Evolutionary conservation across 2,329 filamentous ascomycete genomes (phyloP), one percentile per base, ranked within the genome.

Genomic region (Cladobotryum mycophilum): DNA sequence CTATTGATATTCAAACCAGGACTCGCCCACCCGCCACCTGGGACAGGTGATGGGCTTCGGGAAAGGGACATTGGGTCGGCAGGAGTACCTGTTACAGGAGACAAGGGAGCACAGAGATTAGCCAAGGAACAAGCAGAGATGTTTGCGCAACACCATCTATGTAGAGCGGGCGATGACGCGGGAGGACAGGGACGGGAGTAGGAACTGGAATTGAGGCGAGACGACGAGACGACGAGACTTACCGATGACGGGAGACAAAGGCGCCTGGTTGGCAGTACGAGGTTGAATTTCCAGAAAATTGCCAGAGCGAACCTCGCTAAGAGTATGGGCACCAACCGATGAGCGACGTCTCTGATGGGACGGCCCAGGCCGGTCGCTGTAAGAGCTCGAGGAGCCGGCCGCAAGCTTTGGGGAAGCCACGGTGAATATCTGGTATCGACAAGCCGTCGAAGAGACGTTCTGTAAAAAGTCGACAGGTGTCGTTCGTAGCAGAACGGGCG

Each of bases 1-100:
- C 85, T 88, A 57, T 81, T 83, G 54, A 86, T 83, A 63, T 82
- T 86, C 64, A 89, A 78, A 56, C 85, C 88, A 50, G 87, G 89
- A 70, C 86, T 93, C 51, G 88, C 83, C 91, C 92, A 96, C 60
- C 90, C 90, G 64, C 89, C 89, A 61, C 87, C 86, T 55, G 84
- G 86, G 56, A 83, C 80, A 55, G 91, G 92, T 50, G 89, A 96
- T 46, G 91, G 89, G 64, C 89, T 95, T 70, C 89, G 84, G 59
- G 90, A 93, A 56, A 92, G 73, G 59, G 88, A 88, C 91, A 96
- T 96, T 61, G 73, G 70, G 58, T 69, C 63, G 60, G 71, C 75
- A 41, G 81, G 77, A 47, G 76, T 83, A 63, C 79, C 76, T 79
- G 67, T 52, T 60, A 52, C 37, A 45, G 34, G 37, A 50, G 52